These are phyloP conservation scores for Mycena vulgaris DNA, from an alignment of 768 basidiomycete species.

Conservation along the genomic window DNA sequence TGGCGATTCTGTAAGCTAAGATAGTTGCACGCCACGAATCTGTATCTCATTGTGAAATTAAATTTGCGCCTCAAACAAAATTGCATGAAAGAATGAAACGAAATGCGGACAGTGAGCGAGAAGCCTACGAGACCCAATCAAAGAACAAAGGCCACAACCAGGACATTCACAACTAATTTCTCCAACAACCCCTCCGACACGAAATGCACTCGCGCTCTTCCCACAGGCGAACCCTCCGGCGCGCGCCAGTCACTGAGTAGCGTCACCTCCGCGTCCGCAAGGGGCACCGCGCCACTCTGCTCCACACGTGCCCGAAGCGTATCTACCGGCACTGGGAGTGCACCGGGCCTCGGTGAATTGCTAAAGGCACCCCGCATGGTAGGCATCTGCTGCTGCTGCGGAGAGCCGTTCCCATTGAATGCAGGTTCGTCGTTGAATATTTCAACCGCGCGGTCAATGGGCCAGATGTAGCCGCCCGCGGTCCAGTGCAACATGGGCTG, in stretches of 20 bases:
- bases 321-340: conserved; percentile 37
- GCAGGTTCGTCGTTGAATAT: conserved; percentile 61
- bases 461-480: conserved; percentile 89
- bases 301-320: conserved; percentile 70
- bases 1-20: conserved; percentile 3
- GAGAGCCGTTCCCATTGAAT: conserved; percentile 42
- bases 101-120: too few relatives aligned
- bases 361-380: conserved; percentile 61
- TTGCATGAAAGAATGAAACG: too few relatives aligned
- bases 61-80: too few relatives aligned
- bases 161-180: conserved; percentile 82
- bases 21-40: too few relatives aligned
- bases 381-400: conserved; percentile 34
- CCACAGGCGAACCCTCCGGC: conserved; percentile 55
- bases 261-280: conserved; percentile 75
- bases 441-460: conserved; percentile 79
- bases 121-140: too few relatives aligned
- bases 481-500: conserved; percentile 84
- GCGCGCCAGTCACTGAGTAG: conserved; percentile 65
- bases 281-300: conserved; percentile 76
- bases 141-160: conserved; percentile 80
- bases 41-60: too few relatives aligned
- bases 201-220: conserved; percentile 80
- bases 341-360: conserved; percentile 49
- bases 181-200: conserved; percentile 77